A percentile compares a stretch with the other conserved stretches of the same genome.
Conservation (phyloP, 2,329 filamentous ascomycete genomes). For the Fusarium buharicum region DNA sequence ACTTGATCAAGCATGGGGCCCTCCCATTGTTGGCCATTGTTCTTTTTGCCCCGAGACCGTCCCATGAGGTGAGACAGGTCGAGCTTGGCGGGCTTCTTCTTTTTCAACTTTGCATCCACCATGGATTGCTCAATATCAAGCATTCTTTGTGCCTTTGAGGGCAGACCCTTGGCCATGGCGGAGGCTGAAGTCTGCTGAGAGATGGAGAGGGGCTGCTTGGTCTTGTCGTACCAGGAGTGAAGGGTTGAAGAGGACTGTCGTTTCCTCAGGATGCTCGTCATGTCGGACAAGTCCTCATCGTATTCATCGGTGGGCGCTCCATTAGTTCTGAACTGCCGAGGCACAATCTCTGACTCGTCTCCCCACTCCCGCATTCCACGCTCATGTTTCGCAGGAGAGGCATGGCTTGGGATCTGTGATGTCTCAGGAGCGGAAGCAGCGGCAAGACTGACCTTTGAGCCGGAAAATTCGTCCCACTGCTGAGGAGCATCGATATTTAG, state of each 20-base stretch:
- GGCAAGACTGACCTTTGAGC: constrained; percentile 38
- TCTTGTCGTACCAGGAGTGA: constrained; percentile 66
- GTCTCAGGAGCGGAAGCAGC: constrained; percentile 23
- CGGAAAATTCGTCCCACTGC: constrained; percentile 38
- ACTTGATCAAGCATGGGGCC: constrained; percentile 51
- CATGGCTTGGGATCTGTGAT: constrained; percentile 17
- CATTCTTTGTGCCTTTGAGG: constrained; percentile 58
- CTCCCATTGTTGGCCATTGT: constrained; percentile 49
- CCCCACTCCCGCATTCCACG: constrained; percentile 40
- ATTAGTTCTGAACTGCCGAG: constrained; percentile 36
- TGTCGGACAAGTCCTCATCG: constrained; percentile 52
- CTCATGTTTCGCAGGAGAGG: constrained; percentile 5
- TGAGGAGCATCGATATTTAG: constrained; percentile 41
- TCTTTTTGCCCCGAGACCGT: constrained; percentile 46
- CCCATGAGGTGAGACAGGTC: constrained; percentile 60
- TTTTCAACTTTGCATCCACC: constrained; percentile 40
- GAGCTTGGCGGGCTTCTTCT: constrained; percentile 60
- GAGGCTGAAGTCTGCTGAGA: constrained; percentile 69
- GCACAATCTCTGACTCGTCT: constrained; percentile 44
- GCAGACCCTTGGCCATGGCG: constrained; percentile 66
- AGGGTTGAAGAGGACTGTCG: constrained; percentile 66
- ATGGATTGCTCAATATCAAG: constrained; percentile 57
- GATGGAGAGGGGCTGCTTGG: constrained; percentile 65
- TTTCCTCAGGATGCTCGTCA: constrained; percentile 57
- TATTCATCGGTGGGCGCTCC: constrained; percentile 35